Evolutionary conservation across 2,329 filamentous ascomycete genomes (phyloP), one percentile per base, ranked within the genome.

Genomic region (Sporothrix brasiliensis): DNA sequence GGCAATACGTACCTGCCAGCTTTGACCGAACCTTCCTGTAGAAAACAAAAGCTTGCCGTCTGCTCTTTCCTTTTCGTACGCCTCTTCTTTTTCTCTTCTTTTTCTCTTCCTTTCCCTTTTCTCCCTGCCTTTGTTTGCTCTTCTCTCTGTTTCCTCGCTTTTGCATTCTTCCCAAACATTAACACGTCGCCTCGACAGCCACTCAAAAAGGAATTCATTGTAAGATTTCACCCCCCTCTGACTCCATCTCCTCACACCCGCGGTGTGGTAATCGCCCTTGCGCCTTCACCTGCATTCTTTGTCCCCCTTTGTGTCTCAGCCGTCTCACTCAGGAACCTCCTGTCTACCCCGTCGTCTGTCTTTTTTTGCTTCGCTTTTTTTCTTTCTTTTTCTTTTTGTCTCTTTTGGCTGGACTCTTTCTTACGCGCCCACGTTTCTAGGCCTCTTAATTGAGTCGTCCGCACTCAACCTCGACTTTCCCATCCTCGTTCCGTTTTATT

Each of bases 231-330:
- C n/a, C 13, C 41, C 50, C 61, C 24, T 34, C 11, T 16, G 4
- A 14, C 63, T 30, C 44, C 4, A 52, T 41, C 47, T 16, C 21
- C 27, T 47, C 47, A 21, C 44, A 66, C n/a, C n/a, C 47, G 24
- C 63, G 27, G 47, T 52, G 21, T 63, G 63, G 63, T 52, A 52
- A 66, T 67, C 61, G 60, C 54, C 69, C 53, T 52, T 56, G 27
- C 19, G 10, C 47, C 39, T 39, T 49, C 16, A 10, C 27, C 50
- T 14, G 52, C 66, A 68, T 56, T 68, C 66, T 60, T 68, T 68
- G 53, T 49, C 34, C 54, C 30, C 54, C 16, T 67, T 67, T 41
- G 50, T 68, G 66, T 68, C 53, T 58, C 67, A 60, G 41, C 41
- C 24, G 54, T 60, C 54, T 60, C n/a, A 49, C 39, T 49, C 53